These are phyloP conservation scores for Colletotrichum tofieldiae DNA, from an alignment of 2,329 filamentous ascomycete genomes.

Conservation along the genomic window DNA sequence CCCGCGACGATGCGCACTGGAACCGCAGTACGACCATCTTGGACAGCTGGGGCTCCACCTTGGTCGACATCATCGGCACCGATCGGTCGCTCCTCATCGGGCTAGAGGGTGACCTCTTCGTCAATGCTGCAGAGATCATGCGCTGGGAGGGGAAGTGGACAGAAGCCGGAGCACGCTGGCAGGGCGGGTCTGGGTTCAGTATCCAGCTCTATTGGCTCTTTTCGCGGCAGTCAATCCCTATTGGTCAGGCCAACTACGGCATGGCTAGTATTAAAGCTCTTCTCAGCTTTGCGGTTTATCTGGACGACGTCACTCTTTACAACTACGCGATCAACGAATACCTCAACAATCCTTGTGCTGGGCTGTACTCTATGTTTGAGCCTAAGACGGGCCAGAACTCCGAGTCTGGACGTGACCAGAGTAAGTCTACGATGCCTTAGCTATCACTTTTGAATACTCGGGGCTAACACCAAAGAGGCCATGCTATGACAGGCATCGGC, in stretches of 20 bases:
- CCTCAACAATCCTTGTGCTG: constrained; percentile 55
- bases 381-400: constrained; percentile 48
- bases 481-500: constrained; percentile 50
- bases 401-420: constrained; percentile 57
- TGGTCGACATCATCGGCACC: constrained; percentile 53
- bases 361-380: constrained; percentile 51
- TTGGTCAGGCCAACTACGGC: constrained; percentile 61
- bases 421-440: not conserved
- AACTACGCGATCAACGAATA: constrained; percentile 58
- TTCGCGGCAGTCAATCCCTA: constrained; percentile 54
- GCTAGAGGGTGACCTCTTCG: constrained; percentile 57
- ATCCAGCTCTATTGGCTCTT: constrained; percentile 60
- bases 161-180: constrained; percentile 52
- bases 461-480: constrained; percentile 32
- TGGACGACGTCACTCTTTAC: constrained; percentile 58
- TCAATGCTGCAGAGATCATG: constrained; percentile 62
- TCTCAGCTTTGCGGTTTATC: constrained; percentile 57
- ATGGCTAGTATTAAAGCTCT: constrained; percentile 58
- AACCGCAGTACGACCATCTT: constrained; percentile 53
- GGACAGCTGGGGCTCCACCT: constrained; percentile 53
- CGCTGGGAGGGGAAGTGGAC: constrained; percentile 59
- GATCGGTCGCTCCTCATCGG: constrained; percentile 56
- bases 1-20: constrained; percentile 54
- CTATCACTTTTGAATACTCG: too few species aligned
- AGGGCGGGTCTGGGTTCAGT: constrained; percentile 55